These are phyloP conservation scores for Opeltia flavorubescens DNA, from an alignment of 495 filamentous ascomycete genomes.

Conservation along the genomic window DNA sequence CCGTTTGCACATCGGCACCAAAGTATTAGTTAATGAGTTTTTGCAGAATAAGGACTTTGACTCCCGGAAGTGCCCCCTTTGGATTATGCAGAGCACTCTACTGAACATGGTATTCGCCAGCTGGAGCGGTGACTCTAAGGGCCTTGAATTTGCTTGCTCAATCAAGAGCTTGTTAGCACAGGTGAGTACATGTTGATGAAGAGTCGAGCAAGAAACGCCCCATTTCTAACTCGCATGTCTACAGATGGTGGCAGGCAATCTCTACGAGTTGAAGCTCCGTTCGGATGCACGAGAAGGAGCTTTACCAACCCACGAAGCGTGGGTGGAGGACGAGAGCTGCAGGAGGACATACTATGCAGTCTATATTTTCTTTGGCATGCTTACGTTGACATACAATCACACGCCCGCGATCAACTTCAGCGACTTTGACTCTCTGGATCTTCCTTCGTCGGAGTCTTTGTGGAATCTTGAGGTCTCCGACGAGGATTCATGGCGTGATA, in stretches of 20 bases:
- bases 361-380: slow-evolving; percentile 95
- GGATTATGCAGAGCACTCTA: slow-evolving; percentile 92
- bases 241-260: slow-evolving; percentile 89
- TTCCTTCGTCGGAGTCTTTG: slow-evolving; percentile 85
- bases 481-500: slow-evolving; percentile 71
- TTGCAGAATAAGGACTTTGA: slow-evolving; percentile 96
- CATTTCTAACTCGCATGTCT: not conserved
- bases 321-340: slow-evolving; percentile 95
- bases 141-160: slow-evolving; percentile 94
- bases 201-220: not conserved
- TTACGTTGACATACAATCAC: slow-evolving; percentile 95
- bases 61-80: slow-evolving; percentile 93
- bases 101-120: slow-evolving; percentile 99
- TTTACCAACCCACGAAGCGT: slow-evolving; percentile 69
- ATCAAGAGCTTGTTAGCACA: slow-evolving; percentile 96
- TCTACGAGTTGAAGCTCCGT: slow-evolving; percentile 87
- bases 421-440: slow-evolving; percentile 84
- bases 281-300: slow-evolving; percentile 73
- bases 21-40: slow-evolving; percentile 92
- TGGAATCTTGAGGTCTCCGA: slow-evolving; percentile 81
- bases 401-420: slow-evolving; percentile 95
- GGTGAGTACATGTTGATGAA: slow-evolving; percentile 24
- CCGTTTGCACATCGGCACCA: slow-evolving; percentile 94
- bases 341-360: slow-evolving; percentile 97
- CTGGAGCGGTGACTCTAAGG: slow-evolving; percentile 97